Percentiles rank a stretch among this genome's conserved stretches.
These are phyloP conservation scores for Apiospora aurea DNA, from an alignment of 2,329 filamentous ascomycete species.

Conservation along the genomic window DNA sequence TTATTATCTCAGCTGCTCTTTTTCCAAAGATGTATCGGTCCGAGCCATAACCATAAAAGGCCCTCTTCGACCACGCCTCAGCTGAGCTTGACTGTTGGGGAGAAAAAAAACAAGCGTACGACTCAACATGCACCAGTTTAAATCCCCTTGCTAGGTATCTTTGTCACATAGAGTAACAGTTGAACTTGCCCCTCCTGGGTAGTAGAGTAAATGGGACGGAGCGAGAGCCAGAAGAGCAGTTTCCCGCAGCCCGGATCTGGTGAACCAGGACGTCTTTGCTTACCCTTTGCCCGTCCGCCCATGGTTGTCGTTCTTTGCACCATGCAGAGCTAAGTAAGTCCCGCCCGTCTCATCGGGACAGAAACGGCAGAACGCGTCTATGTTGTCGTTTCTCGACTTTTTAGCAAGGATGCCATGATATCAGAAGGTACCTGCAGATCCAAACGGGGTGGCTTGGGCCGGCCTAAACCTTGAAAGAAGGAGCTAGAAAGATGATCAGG, in stretches of 20 bases:
- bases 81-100: not conserved
- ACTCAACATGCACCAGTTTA: too few species aligned
- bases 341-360: not conserved
- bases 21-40: not conserved
- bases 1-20: not conserved
- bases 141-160: too few species aligned
- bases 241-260: not conserved
- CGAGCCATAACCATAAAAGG: slow-evolving; percentile 13
- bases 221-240: not conserved
- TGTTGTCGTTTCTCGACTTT: not conserved
- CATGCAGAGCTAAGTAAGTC: not conserved
- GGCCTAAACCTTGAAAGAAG: slow-evolving; percentile 11
- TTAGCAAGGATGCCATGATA: not conserved
- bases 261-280: not conserved
- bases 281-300: not conserved
- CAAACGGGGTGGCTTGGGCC: slow-evolving; percentile 16
- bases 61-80: not conserved
- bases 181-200: too few species aligned
- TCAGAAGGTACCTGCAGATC: not conserved
- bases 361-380: not conserved
- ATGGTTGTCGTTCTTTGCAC: not conserved
- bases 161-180: too few species aligned
- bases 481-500: not conserved
- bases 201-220: not conserved
- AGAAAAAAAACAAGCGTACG: not conserved